These are phyloP conservation scores for Ambrosia artemisiifolia DNA, from an alignment of 129 eudicot species.

Conservation along the genomic window DNA sequence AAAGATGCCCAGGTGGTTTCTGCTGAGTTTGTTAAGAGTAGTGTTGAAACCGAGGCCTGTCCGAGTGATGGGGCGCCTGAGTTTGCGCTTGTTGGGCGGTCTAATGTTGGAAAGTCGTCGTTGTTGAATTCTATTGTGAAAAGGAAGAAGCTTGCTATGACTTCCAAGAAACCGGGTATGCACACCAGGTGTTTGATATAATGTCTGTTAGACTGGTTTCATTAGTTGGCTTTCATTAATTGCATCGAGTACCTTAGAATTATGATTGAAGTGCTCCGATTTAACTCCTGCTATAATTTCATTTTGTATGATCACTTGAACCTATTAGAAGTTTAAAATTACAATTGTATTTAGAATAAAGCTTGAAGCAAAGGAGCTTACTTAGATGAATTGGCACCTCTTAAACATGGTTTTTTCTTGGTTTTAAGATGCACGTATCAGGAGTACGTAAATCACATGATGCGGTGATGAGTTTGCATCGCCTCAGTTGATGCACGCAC, in stretches of 20 bases:
- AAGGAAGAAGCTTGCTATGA: slow-evolving; percentile 82
- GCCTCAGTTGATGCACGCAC: too few relatives aligned
- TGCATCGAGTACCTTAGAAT: background rate
- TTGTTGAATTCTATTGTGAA: slow-evolving; percentile 82
- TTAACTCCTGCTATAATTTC: background rate
- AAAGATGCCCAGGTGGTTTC: slow-evolving; percentile 62
- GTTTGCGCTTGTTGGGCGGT: slow-evolving; percentile 96
- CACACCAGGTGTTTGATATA: slow-evolving; percentile 23
- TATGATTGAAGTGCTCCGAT: background rate
- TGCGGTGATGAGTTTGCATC: too few relatives aligned
- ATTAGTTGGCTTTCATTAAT: background rate
- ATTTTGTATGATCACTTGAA: background rate
- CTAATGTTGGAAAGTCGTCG: slow-evolving; percentile 97
- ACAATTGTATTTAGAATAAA: background rate
- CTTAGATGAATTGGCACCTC: background rate
- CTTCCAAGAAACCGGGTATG: slow-evolving; percentile 93
- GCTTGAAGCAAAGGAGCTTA: background rate
- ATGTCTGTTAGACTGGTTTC: slow-evolving; percentile 1
- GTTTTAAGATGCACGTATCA: too few relatives aligned
- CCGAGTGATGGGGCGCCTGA: slow-evolving; percentile 84
- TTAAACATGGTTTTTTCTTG: background rate
- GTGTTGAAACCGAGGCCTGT: slow-evolving; percentile 80
- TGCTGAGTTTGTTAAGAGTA: slow-evolving; percentile 94
- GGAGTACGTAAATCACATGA: too few relatives aligned
- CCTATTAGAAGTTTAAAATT: background rate